These are phyloP conservation scores for Pyricularia sp. DNA, from an alignment of 2,329 filamentous ascomycete species.

Conservation along the genomic window DNA sequence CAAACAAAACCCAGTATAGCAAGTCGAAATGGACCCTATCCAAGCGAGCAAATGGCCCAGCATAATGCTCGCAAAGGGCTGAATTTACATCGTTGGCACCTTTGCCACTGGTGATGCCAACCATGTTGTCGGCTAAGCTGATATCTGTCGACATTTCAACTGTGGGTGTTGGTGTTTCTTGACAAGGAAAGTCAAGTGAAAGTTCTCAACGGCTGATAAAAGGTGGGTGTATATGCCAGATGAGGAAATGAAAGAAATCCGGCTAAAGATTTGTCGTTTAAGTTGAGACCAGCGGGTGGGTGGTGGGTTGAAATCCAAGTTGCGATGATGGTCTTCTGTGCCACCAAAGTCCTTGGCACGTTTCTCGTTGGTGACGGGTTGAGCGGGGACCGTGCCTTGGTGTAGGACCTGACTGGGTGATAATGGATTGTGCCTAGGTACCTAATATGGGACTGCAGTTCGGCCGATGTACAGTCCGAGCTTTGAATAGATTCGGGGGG, in stretches of 20 bases:
- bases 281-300: neutral
- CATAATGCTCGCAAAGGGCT: conserved; percentile 28
- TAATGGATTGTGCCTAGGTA: neutral
- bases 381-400: neutral
- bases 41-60: conserved; percentile 33
- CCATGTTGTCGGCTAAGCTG: neutral
- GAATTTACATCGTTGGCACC: conserved; percentile 11
- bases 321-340: neutral
- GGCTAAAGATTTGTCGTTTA: neutral
- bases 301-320: neutral
- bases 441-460: neutral
- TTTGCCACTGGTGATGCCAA: neutral
- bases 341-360: neutral
- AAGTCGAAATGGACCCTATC: conserved; percentile 31
- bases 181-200: neutral
- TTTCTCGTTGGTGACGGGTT: neutral
- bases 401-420: neutral
- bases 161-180: neutral
- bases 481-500: neutral
- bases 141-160: neutral
- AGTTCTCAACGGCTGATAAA: neutral
- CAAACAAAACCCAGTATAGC: conserved; percentile 37
- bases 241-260: neutral
- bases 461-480: neutral
- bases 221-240: neutral